These are phyloP conservation scores for Garcia nutans DNA, from an alignment of 345 rosid species.

Conservation along the genomic window DNA sequence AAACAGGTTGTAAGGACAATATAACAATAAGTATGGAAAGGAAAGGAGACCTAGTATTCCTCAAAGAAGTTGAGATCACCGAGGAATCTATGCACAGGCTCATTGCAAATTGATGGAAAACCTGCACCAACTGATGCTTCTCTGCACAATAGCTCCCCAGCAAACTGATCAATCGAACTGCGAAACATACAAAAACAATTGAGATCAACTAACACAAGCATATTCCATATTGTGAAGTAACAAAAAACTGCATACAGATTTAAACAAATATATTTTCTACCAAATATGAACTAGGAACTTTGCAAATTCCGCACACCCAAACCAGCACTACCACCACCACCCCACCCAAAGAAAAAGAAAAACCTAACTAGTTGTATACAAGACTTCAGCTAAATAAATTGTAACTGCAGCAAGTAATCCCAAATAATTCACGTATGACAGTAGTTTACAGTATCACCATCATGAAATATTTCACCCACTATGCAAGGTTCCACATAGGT, in stretches of 20 bases:
- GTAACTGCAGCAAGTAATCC: neutral
- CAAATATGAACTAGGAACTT: too few relatives aligned
- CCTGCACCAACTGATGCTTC: neutral
- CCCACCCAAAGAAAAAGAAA: too few relatives aligned
- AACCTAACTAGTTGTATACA: too few relatives aligned
- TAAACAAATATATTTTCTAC: too few relatives aligned
- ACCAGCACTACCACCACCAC: too few relatives aligned
- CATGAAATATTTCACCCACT: neutral
- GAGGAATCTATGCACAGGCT: constrained; percentile 3
- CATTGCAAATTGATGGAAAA: neutral
- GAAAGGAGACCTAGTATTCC: neutral
- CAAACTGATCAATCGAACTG: constrained; percentile 12
- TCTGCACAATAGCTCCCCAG: neutral
- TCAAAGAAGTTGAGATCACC: neutral
- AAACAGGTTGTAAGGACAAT: too few relatives aligned
- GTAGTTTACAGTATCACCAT: neutral
- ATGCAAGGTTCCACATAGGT: neutral
- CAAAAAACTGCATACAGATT: neutral
- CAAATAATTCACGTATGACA: neutral
- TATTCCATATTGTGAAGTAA: neutral
- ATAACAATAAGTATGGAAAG: too few relatives aligned
- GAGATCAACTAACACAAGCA: neutral
- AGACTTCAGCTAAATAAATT: neutral
- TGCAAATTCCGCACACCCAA: too few relatives aligned
- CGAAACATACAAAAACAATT: neutral